Evolutionary conservation across 352 stramenopile genomes (phyloP).

Genomic region (Peronospora belbahrii): DNA sequence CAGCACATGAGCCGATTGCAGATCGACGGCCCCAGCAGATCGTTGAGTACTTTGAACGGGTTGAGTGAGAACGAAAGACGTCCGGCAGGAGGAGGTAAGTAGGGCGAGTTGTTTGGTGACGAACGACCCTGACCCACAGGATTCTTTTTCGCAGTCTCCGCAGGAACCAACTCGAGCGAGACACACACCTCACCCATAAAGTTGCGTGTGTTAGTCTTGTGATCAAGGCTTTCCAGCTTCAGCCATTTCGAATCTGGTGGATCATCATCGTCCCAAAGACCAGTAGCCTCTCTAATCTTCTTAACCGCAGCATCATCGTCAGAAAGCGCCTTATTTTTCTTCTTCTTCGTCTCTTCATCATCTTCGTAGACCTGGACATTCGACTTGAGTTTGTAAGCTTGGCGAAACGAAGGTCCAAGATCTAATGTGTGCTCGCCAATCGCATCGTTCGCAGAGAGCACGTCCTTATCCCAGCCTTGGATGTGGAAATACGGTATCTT

Average conservation of each 20-base stretch:
- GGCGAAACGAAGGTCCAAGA: conserved; percentile 60
- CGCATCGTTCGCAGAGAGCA: conserved; percentile 88
- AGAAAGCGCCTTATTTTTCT: conserved; percentile 68
- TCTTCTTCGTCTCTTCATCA: conserved; percentile 62
- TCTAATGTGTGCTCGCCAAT: conserved; percentile 86
- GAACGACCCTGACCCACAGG: conserved; percentile 75
- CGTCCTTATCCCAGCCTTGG: conserved; percentile 91
- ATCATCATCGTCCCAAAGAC: conserved; percentile 78
- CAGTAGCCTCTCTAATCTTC: conserved; percentile 79
- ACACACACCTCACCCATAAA: conserved; percentile 85
- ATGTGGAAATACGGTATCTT: conserved; percentile 92
- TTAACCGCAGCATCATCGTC: conserved; percentile 71
- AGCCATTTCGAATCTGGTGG: conserved; percentile 80
- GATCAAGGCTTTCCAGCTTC: conserved; percentile 72
- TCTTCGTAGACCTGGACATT: conserved; percentile 79
- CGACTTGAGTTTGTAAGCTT: conserved; percentile 72
- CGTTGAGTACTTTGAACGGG: conserved; percentile 86
- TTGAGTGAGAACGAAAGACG: conserved; percentile 89
- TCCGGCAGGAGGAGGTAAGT: conserved; percentile 84
- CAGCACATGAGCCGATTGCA: conserved; percentile 82
- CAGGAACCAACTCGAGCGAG: conserved; percentile 83
- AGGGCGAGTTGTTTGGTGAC: conserved; percentile 90
- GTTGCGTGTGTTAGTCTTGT: conserved; percentile 73
- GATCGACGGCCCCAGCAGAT: conserved; percentile 81
- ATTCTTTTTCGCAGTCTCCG: conserved; percentile 74